Evolutionary conservation across 2,329 filamentous ascomycete genomes (phyloP).

Genomic region (Cercospora janseana): DNA sequence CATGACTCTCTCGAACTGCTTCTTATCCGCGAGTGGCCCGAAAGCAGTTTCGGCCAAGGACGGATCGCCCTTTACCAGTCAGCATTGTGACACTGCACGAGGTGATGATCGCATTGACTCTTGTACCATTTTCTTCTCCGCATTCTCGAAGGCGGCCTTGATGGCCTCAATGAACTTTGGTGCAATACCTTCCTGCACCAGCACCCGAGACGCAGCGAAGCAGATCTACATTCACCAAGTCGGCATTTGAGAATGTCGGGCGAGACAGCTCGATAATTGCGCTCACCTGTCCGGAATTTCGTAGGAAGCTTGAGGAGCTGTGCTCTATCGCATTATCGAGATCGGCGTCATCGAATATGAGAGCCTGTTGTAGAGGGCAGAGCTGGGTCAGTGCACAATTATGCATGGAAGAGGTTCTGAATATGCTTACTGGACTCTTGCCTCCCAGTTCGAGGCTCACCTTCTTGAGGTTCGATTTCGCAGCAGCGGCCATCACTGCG

Average conservation of each 20-base stretch:
- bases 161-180: slow-evolving; percentile 46
- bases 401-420: neutral
- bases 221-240: slow-evolving; percentile 19
- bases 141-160: slow-evolving; percentile 32
- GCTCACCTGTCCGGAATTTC: slow-evolving; percentile 17
- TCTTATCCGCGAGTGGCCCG: slow-evolving; percentile 10
- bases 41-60: slow-evolving; percentile 36
- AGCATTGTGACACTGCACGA: neutral
- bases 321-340: slow-evolving; percentile 36
- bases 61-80: slow-evolving; percentile 56
- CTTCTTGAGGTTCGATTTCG: slow-evolving; percentile 45
- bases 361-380: slow-evolving; percentile 18
- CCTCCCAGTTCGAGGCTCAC: slow-evolving; percentile 51
- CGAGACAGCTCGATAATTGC: neutral
- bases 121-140: slow-evolving; percentile 41
- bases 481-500: slow-evolving; percentile 42
- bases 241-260: neutral
- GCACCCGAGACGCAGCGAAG: slow-evolving; percentile 34
- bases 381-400: neutral
- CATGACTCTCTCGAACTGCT: slow-evolving; percentile 29
- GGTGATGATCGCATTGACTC: neutral
- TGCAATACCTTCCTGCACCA: slow-evolving; percentile 44
- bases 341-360: slow-evolving; percentile 49
- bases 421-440: slow-evolving; percentile 39
- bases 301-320: slow-evolving; percentile 12